Conservation (phyloP, 2,329 filamentous ascomycete species). For the Colletotrichum coccodes region DNA sequence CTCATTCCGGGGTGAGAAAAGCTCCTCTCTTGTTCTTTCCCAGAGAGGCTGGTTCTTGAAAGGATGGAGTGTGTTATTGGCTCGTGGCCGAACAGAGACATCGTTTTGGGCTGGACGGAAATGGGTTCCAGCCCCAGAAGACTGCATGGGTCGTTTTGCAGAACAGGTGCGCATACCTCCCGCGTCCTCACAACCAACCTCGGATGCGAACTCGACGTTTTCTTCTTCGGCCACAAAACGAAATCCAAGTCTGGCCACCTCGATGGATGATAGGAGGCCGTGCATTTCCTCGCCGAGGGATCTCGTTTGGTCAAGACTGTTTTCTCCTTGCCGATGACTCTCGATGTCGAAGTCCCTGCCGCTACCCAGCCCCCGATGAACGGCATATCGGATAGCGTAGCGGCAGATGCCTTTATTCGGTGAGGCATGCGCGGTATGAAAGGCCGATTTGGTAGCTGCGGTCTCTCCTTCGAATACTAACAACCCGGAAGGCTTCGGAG, state of each 20-base stretch:
- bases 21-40: background rate
- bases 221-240: background rate
- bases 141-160: background rate
- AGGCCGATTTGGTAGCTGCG: background rate
- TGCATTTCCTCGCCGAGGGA: conserved; percentile 1
- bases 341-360: background rate
- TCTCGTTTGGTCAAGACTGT: background rate
- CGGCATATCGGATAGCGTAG: background rate
- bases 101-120: background rate
- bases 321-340: background rate
- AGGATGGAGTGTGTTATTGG: background rate
- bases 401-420: background rate
- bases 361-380: background rate
- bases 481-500: background rate
- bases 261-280: background rate
- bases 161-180: background rate
- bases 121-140: background rate
- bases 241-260: background rate
- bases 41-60: background rate
- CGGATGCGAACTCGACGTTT: background rate
- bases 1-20: background rate
- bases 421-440: background rate
- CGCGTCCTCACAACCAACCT: background rate
- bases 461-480: background rate
- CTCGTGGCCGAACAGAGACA: background rate